Evolutionary conservation across 1,284 basidiomycete species (phyloP).

Genomic region (Fomitiporia mediterranea): DNA sequence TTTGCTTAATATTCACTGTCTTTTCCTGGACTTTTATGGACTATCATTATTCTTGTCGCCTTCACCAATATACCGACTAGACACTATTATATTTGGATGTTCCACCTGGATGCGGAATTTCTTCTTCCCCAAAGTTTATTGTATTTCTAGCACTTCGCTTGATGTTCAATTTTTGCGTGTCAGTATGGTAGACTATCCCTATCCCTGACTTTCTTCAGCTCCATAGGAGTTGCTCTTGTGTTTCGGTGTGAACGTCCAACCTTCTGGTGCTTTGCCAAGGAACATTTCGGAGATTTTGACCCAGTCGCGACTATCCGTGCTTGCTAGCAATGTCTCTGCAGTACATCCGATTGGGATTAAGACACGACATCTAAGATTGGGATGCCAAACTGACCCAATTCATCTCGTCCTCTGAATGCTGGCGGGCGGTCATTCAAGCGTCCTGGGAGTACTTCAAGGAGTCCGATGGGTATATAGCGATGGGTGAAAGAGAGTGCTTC

Average conservation of each 20-base stretch:
- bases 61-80: too few relatives aligned
- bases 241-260: constrained; percentile 68
- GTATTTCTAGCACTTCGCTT: neutral
- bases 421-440: constrained; percentile 90
- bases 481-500: constrained; percentile 95
- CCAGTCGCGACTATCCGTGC: constrained; percentile 85
- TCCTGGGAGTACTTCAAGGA: constrained; percentile 82
- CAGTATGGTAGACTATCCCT: neutral
- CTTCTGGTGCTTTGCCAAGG: constrained; percentile 65
- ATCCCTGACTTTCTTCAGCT: constrained; percentile 47
- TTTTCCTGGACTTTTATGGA: neutral
- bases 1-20: too few relatives aligned
- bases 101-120: too few relatives aligned
- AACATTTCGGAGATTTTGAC: constrained; percentile 95
- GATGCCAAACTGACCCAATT: constrained; percentile 58
- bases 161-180: neutral
- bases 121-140: too few relatives aligned
- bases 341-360: neutral
- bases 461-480: constrained; percentile 90
- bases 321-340: constrained; percentile 80
- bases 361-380: neutral
- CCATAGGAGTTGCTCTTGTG: constrained; percentile 68
- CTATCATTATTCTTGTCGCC: neutral
- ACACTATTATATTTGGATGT: too few relatives aligned
- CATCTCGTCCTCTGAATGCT: constrained; percentile 79